phyloP scores from a whole-genome alignment of 2,329 filamentous ascomycete genomes.

The Ilyonectria destructans region DNA sequence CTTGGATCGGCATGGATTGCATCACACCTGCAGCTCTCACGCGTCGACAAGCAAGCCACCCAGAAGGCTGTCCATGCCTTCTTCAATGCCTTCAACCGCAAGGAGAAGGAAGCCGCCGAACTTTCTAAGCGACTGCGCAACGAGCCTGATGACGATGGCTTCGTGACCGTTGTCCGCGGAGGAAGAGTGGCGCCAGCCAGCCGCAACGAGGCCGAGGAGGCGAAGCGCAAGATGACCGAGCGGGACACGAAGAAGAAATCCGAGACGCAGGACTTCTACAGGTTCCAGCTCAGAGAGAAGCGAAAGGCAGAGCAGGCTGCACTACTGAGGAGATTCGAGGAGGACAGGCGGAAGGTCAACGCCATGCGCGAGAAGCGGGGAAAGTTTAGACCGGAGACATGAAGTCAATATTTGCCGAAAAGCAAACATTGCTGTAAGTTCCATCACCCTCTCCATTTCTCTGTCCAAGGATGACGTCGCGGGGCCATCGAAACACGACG shows the following conservation, averaged over 20 bases:
- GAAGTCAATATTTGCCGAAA: slow-evolving; percentile 37
- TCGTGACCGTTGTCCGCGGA: slow-evolving; percentile 90
- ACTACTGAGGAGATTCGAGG: slow-evolving; percentile 80
- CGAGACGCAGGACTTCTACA: slow-evolving; percentile 83
- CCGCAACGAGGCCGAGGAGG: slow-evolving; percentile 78
- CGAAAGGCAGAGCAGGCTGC: slow-evolving; percentile 82
- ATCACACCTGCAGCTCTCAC: slow-evolving; percentile 79
- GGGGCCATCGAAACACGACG: slow-evolving; percentile 64
- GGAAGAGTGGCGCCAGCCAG: slow-evolving; percentile 82
- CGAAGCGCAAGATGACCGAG: slow-evolving; percentile 73
- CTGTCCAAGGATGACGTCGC: slow-evolving; percentile 66
- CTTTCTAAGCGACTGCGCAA: slow-evolving; percentile 78
- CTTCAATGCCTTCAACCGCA: slow-evolving; percentile 86
- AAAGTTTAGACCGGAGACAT: slow-evolving; percentile 71
- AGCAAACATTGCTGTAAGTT: slow-evolving; percentile 36
- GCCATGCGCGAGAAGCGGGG: slow-evolving; percentile 80
- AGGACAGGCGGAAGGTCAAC: slow-evolving; percentile 81
- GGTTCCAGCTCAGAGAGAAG: slow-evolving; percentile 86
- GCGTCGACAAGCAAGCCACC: slow-evolving; percentile 78
- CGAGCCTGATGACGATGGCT: slow-evolving; percentile 94
- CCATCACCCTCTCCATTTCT: slow-evolving; percentile 14
- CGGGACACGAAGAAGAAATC: slow-evolving; percentile 75
- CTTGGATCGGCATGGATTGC: slow-evolving; percentile 74
- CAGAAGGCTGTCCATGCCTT: slow-evolving; percentile 86
- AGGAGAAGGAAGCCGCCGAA: slow-evolving; percentile 75